Base-by-base conservation (phyloP, 2,329 filamentous ascomycete species). In the Paraconiothyrium sp. region DNA sequence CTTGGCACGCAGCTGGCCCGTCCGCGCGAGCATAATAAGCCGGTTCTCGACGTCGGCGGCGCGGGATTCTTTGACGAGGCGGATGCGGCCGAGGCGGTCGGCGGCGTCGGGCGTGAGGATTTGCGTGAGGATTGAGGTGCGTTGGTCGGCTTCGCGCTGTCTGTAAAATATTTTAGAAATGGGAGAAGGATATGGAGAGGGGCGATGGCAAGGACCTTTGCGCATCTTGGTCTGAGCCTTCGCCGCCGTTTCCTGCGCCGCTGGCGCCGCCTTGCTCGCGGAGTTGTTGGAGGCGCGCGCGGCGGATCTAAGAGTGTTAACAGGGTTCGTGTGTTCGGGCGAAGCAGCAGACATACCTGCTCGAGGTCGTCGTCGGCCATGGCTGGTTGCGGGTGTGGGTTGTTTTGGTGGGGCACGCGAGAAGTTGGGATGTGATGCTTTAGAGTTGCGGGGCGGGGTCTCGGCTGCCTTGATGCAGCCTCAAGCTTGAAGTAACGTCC, bases 81-180 rank as follows among this genome's bases (percentile, higher is more conserved):
- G 91, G 82, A 99, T 98, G 68, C 95, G 92, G 60, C 92, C 93
- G 1, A 99, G 87, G 14, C 95, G 92, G 82, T 99, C 95, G 63
- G 93, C 92, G 20, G 95, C 95, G 75, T 94, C 93, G 68, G 95
- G 95, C 73, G 94, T 90, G 64, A 99, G 92, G 83, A 99, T 98
- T 81, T 98, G 95, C 71, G 87, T 88, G 65, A 99, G 89, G 71
- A 97, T 91, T 62, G 88, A 85, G 72, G 89, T 84, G 62, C 93
- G 91, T 43, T 90, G 90, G 78, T 94, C 92, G 67, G 87, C 85
- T 83, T 84, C 81, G 76, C 83, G 81, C 63, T 83, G 75, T 70
- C 82, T 84, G 56, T 22, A 27, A 20, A 1, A 11, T 24, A 43
- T 20, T 50, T 68, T 35, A 66, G 62, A 30, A 37, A 22, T 11